Evolutionary conservation across 2,329 filamentous ascomycete species (phyloP), one percentile per base, ranked within the genome.

Genomic region (Phoma sp.): DNA sequence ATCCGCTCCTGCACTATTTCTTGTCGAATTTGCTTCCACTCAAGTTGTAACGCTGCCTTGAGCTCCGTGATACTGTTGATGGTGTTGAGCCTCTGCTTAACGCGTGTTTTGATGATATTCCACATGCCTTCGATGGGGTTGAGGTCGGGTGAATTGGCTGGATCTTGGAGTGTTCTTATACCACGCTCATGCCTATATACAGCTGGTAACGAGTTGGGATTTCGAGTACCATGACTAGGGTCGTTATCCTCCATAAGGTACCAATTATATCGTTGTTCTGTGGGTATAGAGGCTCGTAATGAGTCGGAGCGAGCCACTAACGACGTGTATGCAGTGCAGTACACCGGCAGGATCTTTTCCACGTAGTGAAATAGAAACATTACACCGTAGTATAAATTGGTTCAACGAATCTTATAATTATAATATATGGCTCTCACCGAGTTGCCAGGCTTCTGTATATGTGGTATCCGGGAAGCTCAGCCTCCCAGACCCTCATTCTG

Each of bases 71-170:
- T n/a, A n/a, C n/a, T n/a, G n/a, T n/a, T n/a, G n/a, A n/a, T n/a
- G n/a, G n/a, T n/a, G n/a, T n/a, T n/a, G n/a, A n/a, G n/a, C n/a
- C n/a, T n/a, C n/a, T n/a, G n/a, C n/a, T n/a, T n/a, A n/a, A n/a
- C n/a, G n/a, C n/a, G n/a, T n/a, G n/a, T n/a, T n/a, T n/a, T 52
- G 18, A 57, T 34, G 3, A 53, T 45, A 17, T 38, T 30, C 42
- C 37, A 57, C 4, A 48, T 32, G 17, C 37, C 42, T 30, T 57
- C 48, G 5, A 48, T 53, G 14, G 54, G 42, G 20, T 57, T 57
- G 7, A 57, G 26, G 30, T 57, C 47, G 21, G 48, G 32, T 12
- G 17, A 28, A 15, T 53, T 38, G 5, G 36, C 42, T 33, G 48
- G 54, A 26, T 53, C 48, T 33, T 5, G 3, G 7, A 57, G 37